phyloP scores from a whole-genome alignment of 208 protist genomes.

The Leishmania guyanensis region DNA sequence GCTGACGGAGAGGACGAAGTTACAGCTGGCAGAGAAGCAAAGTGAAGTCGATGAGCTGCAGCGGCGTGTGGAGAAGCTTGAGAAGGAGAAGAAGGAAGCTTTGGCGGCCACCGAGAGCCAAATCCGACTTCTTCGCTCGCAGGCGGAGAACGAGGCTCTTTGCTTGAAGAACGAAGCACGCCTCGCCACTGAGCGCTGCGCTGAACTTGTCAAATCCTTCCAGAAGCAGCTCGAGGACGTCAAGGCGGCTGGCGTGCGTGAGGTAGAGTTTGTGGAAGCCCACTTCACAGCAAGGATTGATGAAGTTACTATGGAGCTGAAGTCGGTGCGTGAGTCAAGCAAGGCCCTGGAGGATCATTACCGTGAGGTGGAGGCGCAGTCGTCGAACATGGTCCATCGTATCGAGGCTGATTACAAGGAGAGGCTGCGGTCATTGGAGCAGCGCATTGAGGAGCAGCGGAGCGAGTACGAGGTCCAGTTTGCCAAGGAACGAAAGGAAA shows the following conservation, averaged over 20 bases:
- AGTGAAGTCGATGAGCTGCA: slow-evolving; percentile 38
- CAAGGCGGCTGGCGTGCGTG: slow-evolving; percentile 58
- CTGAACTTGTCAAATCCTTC: slow-evolving; percentile 53
- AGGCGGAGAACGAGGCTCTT: slow-evolving; percentile 71
- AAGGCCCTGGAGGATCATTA: slow-evolving; percentile 56
- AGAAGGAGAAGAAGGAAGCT: slow-evolving; percentile 43
- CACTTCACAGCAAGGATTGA: slow-evolving; percentile 60
- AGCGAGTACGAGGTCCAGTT: slow-evolving; percentile 50
- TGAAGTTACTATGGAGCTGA: slow-evolving; percentile 68
- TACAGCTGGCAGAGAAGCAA: slow-evolving; percentile 52
- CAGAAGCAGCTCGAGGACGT: slow-evolving; percentile 81
- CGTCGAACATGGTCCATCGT: slow-evolving; percentile 54
- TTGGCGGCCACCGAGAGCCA: slow-evolving; percentile 71
- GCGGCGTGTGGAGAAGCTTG: slow-evolving; percentile 32
- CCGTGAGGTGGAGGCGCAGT: slow-evolving; percentile 45
- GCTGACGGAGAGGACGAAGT: slow-evolving; percentile 52
- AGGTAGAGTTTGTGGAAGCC: slow-evolving; percentile 77
- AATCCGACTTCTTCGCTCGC: slow-evolving; percentile 65
- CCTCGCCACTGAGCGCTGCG: slow-evolving; percentile 50
- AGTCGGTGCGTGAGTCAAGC: slow-evolving; percentile 46
- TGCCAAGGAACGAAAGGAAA: slow-evolving; percentile 42
- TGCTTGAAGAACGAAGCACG: slow-evolving; percentile 56
- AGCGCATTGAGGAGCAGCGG: slow-evolving; percentile 63
- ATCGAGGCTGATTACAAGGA: slow-evolving; percentile 85
- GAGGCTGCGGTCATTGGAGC: slow-evolving; percentile 54